Evolutionary conservation across 257 asterid genomes (phyloP).

Genomic region (Solanum bulbocastanum): DNA sequence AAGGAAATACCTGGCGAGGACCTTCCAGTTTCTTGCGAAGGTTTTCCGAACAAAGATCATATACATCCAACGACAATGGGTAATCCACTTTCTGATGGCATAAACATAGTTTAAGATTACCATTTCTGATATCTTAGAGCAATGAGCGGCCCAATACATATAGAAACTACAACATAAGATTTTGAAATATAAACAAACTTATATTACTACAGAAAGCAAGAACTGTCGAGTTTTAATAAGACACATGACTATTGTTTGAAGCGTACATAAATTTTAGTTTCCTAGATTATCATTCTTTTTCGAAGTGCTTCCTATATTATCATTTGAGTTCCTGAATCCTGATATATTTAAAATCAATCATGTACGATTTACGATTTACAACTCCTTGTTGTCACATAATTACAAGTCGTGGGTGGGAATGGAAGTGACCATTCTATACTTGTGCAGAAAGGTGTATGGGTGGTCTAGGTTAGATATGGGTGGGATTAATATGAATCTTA

Average conservation of each 20-base stretch:
- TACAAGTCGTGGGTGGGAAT: background rate
- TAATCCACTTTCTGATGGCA: constrained; percentile 86
- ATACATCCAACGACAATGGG: constrained; percentile 89
- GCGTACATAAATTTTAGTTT: background rate
- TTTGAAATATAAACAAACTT: background rate
- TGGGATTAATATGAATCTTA: background rate
- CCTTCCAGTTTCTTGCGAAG: constrained; percentile 72
- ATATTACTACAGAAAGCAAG: background rate
- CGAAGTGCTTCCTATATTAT: background rate
- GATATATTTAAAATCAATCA: background rate
- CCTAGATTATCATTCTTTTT: background rate
- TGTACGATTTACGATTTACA: background rate
- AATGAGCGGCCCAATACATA: constrained; percentile 29
- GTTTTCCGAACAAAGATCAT: constrained; percentile 89
- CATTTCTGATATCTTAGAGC: background rate
- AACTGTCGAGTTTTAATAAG: background rate
- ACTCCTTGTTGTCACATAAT: background rate
- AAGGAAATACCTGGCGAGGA: constrained; percentile 67
- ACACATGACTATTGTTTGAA: background rate
- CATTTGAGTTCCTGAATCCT: background rate
- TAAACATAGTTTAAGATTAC: background rate
- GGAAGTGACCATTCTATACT: background rate
- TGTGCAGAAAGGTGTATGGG: background rate
- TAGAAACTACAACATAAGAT: constrained; percentile 34
- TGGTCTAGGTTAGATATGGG: background rate